Conservation (phyloP, 1,139 yeast genomes). For the Zygosaccharomyces pseudobailii region DNA sequence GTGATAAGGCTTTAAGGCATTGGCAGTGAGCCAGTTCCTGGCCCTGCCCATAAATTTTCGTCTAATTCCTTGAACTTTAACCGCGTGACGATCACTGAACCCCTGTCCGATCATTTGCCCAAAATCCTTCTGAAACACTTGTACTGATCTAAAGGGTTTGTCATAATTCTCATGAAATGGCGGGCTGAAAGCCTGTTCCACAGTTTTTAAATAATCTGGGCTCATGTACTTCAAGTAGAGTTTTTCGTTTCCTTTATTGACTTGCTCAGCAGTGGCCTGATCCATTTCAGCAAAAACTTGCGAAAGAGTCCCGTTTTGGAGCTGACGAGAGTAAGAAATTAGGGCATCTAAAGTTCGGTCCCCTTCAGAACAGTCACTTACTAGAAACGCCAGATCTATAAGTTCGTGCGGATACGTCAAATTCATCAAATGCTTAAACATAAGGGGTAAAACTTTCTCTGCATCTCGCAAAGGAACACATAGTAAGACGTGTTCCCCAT, state of each 20-base stretch:
- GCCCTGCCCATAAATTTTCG: conserved; percentile 88
- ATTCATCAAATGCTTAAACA: conserved; percentile 81
- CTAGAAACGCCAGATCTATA: conserved; percentile 79
- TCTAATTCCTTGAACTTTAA: conserved; percentile 83
- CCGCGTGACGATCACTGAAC: conserved; percentile 83
- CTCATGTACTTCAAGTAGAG: conserved; percentile 69
- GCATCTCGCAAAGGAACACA: conserved; percentile 82
- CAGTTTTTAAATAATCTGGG: conserved; percentile 53
- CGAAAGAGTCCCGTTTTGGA: conserved; percentile 66
- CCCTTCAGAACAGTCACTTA: conserved; percentile 73
- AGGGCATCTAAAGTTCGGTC: conserved; percentile 71
- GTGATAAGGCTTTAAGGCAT: conserved; percentile 76
- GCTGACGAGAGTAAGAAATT: conserved; percentile 57
- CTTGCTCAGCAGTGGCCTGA: conserved; percentile 49
- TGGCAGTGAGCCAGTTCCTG: conserved; percentile 77
- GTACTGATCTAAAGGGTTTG: conserved; percentile 70
- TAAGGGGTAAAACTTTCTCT: conserved; percentile 71
- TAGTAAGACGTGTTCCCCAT: conserved; percentile 63
- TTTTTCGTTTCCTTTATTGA: conserved; percentile 52
- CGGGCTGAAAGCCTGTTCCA: conserved; percentile 53
- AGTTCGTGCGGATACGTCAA: conserved; percentile 77
- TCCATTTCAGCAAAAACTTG: conserved; percentile 49
- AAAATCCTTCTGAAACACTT: conserved; percentile 76
- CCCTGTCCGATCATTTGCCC: conserved; percentile 86
- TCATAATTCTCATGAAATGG: conserved; percentile 62